Evolutionary conservation across 768 basidiomycete species (phyloP).

Genomic region (Lactarius sp.): DNA sequence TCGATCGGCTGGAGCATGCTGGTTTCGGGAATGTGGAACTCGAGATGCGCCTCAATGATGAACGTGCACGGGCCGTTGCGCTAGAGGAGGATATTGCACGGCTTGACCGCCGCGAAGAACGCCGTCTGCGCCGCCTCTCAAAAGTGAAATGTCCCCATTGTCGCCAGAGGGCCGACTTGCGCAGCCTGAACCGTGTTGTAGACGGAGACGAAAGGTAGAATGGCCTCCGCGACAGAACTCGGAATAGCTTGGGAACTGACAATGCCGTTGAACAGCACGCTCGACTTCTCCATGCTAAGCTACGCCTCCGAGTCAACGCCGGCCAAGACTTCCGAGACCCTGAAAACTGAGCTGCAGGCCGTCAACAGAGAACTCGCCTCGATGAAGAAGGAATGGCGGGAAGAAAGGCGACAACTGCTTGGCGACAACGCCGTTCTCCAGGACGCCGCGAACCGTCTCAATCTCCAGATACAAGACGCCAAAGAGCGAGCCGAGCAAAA

Average conservation of each 20-base stretch:
- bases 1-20: conserved; percentile 79
- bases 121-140: conserved; percentile 55
- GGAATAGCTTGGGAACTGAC: not conserved
- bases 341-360: conserved; percentile 52
- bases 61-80: conserved; percentile 47
- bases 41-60: conserved; percentile 67
- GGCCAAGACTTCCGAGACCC: conserved; percentile 59
- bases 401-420: conserved; percentile 56
- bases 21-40: conserved; percentile 70
- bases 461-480: conserved; percentile 51
- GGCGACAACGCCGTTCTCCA: conserved; percentile 72
- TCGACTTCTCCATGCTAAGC: conserved; percentile 45
- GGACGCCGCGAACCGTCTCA: conserved; percentile 62
- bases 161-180: conserved; percentile 54
- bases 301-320: conserved; percentile 58
- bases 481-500: conserved; percentile 56
- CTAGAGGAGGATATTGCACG: conserved; percentile 69
- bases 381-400: conserved; percentile 66
- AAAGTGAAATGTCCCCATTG: conserved; percentile 67
- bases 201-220: conserved; percentile 60
- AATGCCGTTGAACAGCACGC: conserved; percentile 38
- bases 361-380: conserved; percentile 59
- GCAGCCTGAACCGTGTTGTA: conserved; percentile 36
- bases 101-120: conserved; percentile 62
- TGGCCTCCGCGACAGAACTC: not conserved